Conservation (phyloP, 116 monocot genomes). For the Papilionanthe hybrid region DNA sequence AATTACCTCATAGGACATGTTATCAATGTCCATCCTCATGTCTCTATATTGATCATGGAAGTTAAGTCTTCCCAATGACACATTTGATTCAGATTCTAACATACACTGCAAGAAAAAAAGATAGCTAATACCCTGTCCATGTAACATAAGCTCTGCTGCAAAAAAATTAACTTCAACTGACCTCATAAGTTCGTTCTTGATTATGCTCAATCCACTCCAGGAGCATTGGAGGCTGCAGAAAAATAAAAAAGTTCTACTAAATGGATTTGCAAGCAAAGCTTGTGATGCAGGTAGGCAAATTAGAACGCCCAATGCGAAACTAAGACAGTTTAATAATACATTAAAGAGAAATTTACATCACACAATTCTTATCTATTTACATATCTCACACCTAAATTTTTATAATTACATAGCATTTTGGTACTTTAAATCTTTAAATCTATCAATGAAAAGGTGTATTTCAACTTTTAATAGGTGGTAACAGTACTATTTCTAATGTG, state of each 20-base stretch:
- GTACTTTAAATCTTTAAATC: no score
- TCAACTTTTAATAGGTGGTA: no score
- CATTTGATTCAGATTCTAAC: background rate
- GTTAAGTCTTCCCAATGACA: background rate
- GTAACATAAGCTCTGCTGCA: background rate
- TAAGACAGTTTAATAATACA: background rate
- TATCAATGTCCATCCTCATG: slow-evolving; percentile 21
- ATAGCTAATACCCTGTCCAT: background rate
- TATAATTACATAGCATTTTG: no score
- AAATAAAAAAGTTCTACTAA: no score
- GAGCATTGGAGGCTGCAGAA: background rate
- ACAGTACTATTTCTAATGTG: no score
- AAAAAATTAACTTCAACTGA: background rate
- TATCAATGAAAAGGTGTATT: no score
- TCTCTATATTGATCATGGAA: slow-evolving; percentile 12
- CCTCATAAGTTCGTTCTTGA: background rate
- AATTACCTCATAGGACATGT: slow-evolving; percentile 22
- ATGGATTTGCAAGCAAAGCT: no score
- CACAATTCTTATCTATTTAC: no score
- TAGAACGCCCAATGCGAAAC: background rate
- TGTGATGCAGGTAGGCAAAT: background rate
- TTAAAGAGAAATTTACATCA: background rate
- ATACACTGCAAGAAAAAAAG: background rate
- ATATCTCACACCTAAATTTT: no score
- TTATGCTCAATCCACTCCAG: background rate